phyloP scores from a whole-genome alignment of 2,329 filamentous ascomycete genomes.

The Calonectria multiphialidica region DNA sequence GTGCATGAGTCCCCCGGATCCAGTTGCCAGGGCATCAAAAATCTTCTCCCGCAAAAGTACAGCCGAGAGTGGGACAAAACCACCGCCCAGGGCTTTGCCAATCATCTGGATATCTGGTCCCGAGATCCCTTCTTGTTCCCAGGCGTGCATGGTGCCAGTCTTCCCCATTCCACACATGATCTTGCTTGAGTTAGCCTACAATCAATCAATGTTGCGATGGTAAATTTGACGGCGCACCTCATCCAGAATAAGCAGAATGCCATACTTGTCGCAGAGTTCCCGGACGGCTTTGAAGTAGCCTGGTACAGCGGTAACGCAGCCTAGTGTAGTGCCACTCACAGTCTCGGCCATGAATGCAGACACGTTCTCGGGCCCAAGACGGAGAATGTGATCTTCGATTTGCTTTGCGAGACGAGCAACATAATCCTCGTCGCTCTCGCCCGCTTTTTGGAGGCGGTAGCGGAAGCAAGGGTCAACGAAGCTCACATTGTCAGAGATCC shows the following conservation, averaged over 20 bases:
- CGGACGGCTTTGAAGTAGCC: conserved; percentile 79
- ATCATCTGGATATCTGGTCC: conserved; percentile 34
- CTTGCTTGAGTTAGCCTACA: conserved; percentile 2
- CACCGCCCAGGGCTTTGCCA: conserved; percentile 32
- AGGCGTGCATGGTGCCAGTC: conserved; percentile 36
- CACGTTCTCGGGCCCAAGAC: conserved; percentile 21
- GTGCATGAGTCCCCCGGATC: conserved; percentile 13
- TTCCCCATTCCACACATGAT: conserved; percentile 43
- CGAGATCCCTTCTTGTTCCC: conserved; percentile 33
- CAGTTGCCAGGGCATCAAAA: conserved; percentile 14
- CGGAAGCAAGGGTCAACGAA: conserved; percentile 21
- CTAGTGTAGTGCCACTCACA: conserved; percentile 54
- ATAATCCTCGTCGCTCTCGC: neutral
- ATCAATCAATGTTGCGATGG: neutral
- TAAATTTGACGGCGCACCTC: conserved; percentile 9
- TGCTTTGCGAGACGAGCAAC: conserved; percentile 12
- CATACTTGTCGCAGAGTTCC: conserved; percentile 75
- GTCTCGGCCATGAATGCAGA: conserved; percentile 28
- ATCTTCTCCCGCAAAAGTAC: conserved; percentile 23
- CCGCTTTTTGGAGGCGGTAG: conserved; percentile 1
- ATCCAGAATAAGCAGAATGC: conserved; percentile 78
- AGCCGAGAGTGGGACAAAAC: conserved; percentile 29
- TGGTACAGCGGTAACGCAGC: conserved; percentile 72
- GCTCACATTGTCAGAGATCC: conserved; percentile 22
- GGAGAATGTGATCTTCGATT: conserved; percentile 19